Evolutionary conservation across 2,329 filamentous ascomycete species (phyloP).

Genomic region (Cladosporium sp.): DNA sequence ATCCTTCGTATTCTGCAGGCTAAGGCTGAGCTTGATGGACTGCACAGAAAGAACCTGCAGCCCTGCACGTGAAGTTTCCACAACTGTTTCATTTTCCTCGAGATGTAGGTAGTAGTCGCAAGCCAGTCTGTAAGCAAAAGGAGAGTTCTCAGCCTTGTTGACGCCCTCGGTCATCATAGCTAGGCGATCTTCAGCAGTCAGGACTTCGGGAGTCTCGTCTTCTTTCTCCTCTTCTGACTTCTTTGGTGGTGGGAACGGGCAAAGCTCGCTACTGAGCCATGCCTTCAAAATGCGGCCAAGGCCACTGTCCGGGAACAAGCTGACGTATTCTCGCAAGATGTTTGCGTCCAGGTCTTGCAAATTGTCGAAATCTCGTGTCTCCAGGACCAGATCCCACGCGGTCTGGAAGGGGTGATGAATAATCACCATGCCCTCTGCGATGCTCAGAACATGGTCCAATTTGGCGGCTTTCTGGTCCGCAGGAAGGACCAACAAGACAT

Average conservation of each 20-base stretch:
- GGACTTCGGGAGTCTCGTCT: slow-evolving; percentile 48
- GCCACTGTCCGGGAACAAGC: slow-evolving; percentile 79
- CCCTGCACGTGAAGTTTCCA: slow-evolving; percentile 74
- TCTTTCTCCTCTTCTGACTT: slow-evolving; percentile 35
- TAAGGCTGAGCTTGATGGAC: slow-evolving; percentile 62
- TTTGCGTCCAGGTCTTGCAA: slow-evolving; percentile 73
- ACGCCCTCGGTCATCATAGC: slow-evolving; percentile 67
- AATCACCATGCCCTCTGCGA: slow-evolving; percentile 90
- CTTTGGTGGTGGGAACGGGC: slow-evolving; percentile 66
- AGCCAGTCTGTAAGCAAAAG: slow-evolving; percentile 78
- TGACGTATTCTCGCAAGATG: slow-evolving; percentile 74
- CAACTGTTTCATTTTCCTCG: slow-evolving; percentile 78
- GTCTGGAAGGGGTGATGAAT: slow-evolving; percentile 86
- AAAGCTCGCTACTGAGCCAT: slow-evolving; percentile 77
- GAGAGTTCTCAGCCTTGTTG: slow-evolving; percentile 55
- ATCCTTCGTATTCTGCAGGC: slow-evolving; percentile 66
- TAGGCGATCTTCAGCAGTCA: slow-evolving; percentile 74
- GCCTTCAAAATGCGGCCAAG: slow-evolving; percentile 76
- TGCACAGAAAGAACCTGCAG: slow-evolving; percentile 58
- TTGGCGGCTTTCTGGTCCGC: slow-evolving; percentile 65
- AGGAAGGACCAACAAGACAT: slow-evolving; percentile 67
- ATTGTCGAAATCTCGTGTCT: slow-evolving; percentile 78
- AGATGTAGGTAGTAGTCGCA: slow-evolving; percentile 77
- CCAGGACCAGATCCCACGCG: slow-evolving; percentile 85
- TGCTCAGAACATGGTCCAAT: slow-evolving; percentile 66